A percentile compares a stretch with the other conserved stretches of the same genome.
phyloP scores from a whole-genome alignment of 768 basidiomycete species.

The Multifurca ochricompacta region DNA sequence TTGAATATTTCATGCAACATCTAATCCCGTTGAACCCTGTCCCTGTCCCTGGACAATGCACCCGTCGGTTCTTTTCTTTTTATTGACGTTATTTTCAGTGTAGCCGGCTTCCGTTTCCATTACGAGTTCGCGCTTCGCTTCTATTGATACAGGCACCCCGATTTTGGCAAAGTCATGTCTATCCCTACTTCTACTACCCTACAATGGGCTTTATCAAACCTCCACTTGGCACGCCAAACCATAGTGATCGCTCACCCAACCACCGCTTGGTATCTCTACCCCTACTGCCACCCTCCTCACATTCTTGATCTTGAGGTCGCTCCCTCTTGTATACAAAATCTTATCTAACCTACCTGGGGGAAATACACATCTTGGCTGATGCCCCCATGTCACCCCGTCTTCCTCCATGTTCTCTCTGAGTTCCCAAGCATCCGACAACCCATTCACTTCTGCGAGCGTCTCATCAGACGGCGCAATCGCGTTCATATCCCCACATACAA shows the following conservation, averaged over 20 bases:
- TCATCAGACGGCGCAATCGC: constrained; percentile 43
- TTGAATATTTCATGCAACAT: no score
- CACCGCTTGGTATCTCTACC: constrained; percentile 33
- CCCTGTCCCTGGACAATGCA: no score
- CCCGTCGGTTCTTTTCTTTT: no score
- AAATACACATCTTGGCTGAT: constrained; percentile 42
- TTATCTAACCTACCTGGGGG: constrained; percentile 59
- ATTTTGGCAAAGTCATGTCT: neutral
- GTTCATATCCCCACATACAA: constrained; percentile 72
- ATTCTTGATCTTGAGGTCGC: constrained; percentile 44
- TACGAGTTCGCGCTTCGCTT: no score
- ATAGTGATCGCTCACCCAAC: constrained; percentile 63
- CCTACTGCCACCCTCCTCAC: constrained; percentile 52
- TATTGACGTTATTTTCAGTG: no score
- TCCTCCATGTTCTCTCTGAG: constrained; percentile 35
- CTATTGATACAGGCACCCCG: no score
- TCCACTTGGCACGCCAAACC: constrained; percentile 42
- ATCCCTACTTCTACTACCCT: neutral
- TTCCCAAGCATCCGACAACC: constrained; percentile 55
- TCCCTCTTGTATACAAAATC: constrained; percentile 46
- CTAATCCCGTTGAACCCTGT: no score
- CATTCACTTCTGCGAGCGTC: constrained; percentile 35
- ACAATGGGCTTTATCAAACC: constrained; percentile 5
- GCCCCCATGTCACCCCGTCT: constrained; percentile 60
- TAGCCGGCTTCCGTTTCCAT: no score